A percentile compares a stretch with the other conserved stretches of the same genome.
Evolutionary conservation across 441 rosid species (phyloP).

Genomic region (Adansonia rubrostipa): DNA sequence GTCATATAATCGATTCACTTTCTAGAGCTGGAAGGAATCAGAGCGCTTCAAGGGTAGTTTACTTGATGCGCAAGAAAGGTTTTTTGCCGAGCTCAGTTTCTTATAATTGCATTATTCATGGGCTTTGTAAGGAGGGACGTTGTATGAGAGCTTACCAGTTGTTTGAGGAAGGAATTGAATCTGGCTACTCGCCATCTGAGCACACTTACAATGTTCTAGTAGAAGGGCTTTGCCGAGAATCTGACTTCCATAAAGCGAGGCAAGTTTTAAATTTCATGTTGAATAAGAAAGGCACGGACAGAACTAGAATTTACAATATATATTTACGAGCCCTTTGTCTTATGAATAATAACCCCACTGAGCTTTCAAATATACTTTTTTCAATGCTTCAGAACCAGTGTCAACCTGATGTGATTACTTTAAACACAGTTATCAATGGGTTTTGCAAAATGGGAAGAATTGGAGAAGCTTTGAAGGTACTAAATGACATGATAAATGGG

Average conservation of each 20-base stretch:
- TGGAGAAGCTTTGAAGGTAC: slow-evolving; percentile 70
- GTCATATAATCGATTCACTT: slow-evolving; percentile 74
- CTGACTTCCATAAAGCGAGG: slow-evolving; percentile 56
- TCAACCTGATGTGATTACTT: slow-evolving; percentile 76
- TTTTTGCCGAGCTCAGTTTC: slow-evolving; percentile 56
- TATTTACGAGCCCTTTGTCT: slow-evolving; percentile 70
- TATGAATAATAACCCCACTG: slow-evolving; percentile 55
- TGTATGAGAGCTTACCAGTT: slow-evolving; percentile 81
- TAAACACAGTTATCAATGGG: slow-evolving; percentile 75
- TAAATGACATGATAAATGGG: slow-evolving; percentile 73
- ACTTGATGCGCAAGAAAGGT: slow-evolving; percentile 70
- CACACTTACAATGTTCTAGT: slow-evolving; percentile 68
- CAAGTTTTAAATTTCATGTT: slow-evolving; percentile 60
- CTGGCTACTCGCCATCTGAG: slow-evolving; percentile 70
- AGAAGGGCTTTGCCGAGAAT: slow-evolving; percentile 66
- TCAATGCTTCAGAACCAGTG: slow-evolving; percentile 73
- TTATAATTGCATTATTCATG: slow-evolving; percentile 75
- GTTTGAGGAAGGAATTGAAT: slow-evolving; percentile 69
- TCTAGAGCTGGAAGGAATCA: slow-evolving; percentile 61
- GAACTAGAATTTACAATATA: slow-evolving; percentile 70
- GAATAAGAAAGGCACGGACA: slow-evolving; percentile 52
- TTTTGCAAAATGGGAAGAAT: slow-evolving; percentile 75
- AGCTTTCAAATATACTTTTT: slow-evolving; percentile 67
- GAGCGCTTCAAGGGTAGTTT: slow-evolving; percentile 78
- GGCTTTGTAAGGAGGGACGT: slow-evolving; percentile 71